Evolutionary conservation across 257 asterid species (phyloP).

Genomic region (Solanum tarijense): DNA sequence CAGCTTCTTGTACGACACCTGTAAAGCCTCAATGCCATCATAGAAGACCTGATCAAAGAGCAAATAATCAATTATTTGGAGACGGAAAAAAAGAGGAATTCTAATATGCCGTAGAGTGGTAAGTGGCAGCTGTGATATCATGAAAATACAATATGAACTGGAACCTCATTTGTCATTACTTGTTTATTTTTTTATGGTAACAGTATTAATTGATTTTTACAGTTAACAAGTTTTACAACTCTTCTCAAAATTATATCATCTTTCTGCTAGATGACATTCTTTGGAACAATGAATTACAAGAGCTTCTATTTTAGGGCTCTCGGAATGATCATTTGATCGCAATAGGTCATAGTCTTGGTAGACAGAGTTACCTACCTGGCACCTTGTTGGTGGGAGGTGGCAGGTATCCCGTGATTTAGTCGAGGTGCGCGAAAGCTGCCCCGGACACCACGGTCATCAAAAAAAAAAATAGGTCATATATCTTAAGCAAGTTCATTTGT

Average conservation of each 20-base stretch:
- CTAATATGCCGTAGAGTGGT: not conserved
- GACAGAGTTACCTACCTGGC: not conserved
- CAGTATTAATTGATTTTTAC: not conserved
- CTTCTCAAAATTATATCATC: not conserved
- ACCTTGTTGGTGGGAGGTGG: not conserved
- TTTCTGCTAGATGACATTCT: not conserved
- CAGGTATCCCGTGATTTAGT: not conserved
- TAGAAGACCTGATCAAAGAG: constrained; percentile 23
- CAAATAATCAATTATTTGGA: not conserved
- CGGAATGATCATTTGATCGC: not conserved
- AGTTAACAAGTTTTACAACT: not conserved
- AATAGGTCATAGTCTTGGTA: not conserved
- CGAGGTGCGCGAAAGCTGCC: not conserved
- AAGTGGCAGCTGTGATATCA: not conserved
- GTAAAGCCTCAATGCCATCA: constrained; percentile 34
- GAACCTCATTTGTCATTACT: not conserved
- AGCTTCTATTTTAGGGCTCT: not conserved
- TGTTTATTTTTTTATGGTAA: not conserved
- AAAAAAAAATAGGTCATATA: not conserved
- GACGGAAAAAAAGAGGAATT: not conserved
- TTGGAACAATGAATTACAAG: not conserved
- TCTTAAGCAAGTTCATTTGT: not conserved
- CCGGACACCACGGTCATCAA: not conserved
- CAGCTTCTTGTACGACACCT: constrained; percentile 37
- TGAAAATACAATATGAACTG: not conserved